Percentiles rank a stretch among this genome's conserved stretches.
Evolutionary conservation across 1,139 yeast species (phyloP).

Genomic region (Kurtzmaniella quercitrusa): DNA sequence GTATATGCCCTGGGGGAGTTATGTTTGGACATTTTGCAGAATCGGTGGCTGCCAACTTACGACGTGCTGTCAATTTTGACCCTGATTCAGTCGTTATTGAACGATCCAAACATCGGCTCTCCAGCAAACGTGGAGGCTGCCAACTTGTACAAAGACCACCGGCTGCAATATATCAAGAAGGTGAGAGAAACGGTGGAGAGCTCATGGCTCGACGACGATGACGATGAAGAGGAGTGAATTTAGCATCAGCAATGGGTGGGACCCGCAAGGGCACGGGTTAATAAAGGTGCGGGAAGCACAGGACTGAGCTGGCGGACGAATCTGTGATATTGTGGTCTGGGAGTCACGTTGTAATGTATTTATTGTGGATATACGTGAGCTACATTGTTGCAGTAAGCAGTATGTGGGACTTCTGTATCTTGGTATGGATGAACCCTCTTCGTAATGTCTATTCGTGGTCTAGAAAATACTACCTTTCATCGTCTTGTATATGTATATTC

Average conservation of each 20-base stretch:
- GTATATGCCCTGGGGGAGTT: slow-evolving; percentile 94
- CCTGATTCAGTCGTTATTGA: slow-evolving; percentile 77
- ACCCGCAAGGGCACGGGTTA: not conserved
- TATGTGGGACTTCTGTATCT: not conserved
- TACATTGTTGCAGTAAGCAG: not conserved
- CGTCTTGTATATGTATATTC: too few relatives aligned
- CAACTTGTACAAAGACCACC: slow-evolving; percentile 88
- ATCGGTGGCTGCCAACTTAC: slow-evolving; percentile 98
- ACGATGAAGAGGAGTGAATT: slow-evolving; percentile 49
- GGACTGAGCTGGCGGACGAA: not conserved
- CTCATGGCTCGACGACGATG: slow-evolving; percentile 69
- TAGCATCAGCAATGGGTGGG: slow-evolving; percentile 28
- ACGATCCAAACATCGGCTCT: slow-evolving; percentile 93
- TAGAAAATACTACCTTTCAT: too few relatives aligned
- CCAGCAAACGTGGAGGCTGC: slow-evolving; percentile 99
- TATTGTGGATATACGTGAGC: not conserved
- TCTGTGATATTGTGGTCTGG: not conserved
- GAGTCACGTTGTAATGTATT: not conserved
- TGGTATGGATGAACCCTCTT: too few relatives aligned
- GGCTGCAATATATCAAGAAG: slow-evolving; percentile 85
- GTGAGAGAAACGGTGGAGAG: slow-evolving; percentile 93
- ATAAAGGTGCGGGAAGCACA: not conserved
- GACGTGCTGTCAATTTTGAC: slow-evolving; percentile 97
- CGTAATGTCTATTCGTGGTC: too few relatives aligned
- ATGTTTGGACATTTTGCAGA: slow-evolving; percentile 91